A percentile compares a stretch with the other conserved stretches of the same genome.
Evolutionary conservation across 2,329 filamentous ascomycete genomes (phyloP).

Genomic region (Cryphonectria nitschkei): DNA sequence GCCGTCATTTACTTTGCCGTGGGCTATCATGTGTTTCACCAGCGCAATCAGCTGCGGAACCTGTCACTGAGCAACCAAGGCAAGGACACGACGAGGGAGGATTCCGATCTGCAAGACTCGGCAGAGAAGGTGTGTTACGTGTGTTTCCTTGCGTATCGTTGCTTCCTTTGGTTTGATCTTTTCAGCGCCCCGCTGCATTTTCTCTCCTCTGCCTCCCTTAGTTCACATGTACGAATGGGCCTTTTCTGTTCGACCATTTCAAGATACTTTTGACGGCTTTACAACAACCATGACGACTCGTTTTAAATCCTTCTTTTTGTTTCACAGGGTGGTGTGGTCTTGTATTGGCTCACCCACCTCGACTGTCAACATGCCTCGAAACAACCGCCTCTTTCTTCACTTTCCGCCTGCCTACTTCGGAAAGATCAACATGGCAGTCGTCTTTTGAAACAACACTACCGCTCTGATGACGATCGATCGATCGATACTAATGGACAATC

Average conservation of each 20-base stretch:
- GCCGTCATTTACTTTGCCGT: slow-evolving; percentile 59
- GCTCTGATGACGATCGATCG: background rate
- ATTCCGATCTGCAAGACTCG: slow-evolving; percentile 28
- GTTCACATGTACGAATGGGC: background rate
- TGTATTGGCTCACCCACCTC: background rate
- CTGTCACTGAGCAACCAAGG: slow-evolving; percentile 52
- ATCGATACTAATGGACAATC: slow-evolving; percentile 13
- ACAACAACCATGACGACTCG: background rate
- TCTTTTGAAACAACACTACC: background rate
- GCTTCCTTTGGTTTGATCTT: slow-evolving; percentile 6
- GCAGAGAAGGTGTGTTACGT: slow-evolving; percentile 29
- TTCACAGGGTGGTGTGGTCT: background rate
- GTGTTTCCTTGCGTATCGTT: slow-evolving; percentile 20
- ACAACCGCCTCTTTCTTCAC: background rate
- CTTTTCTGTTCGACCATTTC: background rate
- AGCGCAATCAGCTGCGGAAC: slow-evolving; percentile 59
- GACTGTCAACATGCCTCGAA: background rate
- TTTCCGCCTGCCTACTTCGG: background rate
- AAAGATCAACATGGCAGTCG: background rate
- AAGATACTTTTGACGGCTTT: background rate
- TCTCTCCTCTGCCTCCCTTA: background rate
- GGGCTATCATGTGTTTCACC: slow-evolving; percentile 63
- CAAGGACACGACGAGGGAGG: slow-evolving; percentile 36
- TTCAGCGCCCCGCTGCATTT: background rate
- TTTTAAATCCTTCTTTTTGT: background rate